Base-by-base conservation (phyloP, 352 stramenopile species). In the Globisporangium sylvaticum region DNA sequence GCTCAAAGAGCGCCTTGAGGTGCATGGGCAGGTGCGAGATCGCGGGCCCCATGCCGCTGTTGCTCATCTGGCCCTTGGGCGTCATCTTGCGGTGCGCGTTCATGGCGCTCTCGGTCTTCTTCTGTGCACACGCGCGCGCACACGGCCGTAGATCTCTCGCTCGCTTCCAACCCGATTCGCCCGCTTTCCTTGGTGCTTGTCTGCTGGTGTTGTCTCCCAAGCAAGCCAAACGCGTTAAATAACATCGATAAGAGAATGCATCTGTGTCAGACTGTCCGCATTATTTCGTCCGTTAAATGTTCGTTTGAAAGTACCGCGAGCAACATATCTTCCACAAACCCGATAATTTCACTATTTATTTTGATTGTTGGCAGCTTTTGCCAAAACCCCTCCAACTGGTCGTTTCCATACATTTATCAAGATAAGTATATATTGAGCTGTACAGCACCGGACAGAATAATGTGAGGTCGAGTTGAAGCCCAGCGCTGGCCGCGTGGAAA, bases 11-110 rank as follows among this genome's bases (percentile, higher is more conserved):
- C 59, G 88, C 69, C 72, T 93, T 93, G 39, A 95, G 72, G 58
- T 92, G 87, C 69, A 83, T 67, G 29, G 87, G 84, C 56, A 95
- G 77, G 64, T 93, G 81, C 75, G 83, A 80, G 68, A 95, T 93
- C 54, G 87, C 87, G 9, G 87, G 87, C 9, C 87, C 87, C 84
- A 95, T 93, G 75, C 87, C 87, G 55, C 87, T 95, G 68, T 77
- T 86, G 71, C 84, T 93, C 87, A 95, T 95, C 72, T 95, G 87
- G 52, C 87, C 87, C 77, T 95, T 95, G 60, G 87, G 87, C 62
- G 87, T 95, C 82, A 92, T 92, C 81, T 95, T 95, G 60, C 87
- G 83, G 65, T 93, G 85, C 70, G 85, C 78, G 37, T 93, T 93
- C 55, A 42, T 42, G 34, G 42, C 20, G 55, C 55, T 31, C 22